phyloP scores from a whole-genome alignment of 2,329 filamentous ascomycete species.

The Rhinocladiella similis region DNA sequence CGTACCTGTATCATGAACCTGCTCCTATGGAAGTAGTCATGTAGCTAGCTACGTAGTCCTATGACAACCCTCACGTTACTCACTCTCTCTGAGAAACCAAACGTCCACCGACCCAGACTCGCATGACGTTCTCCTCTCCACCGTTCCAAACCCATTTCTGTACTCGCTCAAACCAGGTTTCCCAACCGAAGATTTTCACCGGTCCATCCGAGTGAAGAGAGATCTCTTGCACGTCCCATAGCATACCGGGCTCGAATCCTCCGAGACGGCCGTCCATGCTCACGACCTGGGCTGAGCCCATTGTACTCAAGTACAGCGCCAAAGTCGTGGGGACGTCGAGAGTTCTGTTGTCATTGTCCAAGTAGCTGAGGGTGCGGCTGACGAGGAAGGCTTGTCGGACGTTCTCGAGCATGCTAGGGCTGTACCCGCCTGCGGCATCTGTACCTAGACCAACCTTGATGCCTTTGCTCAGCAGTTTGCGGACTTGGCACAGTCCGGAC shows the following conservation, averaged over 20 bases:
- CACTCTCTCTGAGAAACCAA: slow-evolving; percentile 65
- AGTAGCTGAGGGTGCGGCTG: slow-evolving; percentile 67
- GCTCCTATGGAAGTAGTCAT: too few relatives aligned
- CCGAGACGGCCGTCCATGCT: slow-evolving; percentile 72
- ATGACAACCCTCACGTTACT: too few relatives aligned
- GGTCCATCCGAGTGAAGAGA: slow-evolving; percentile 45
- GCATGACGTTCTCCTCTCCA: slow-evolving; percentile 84
- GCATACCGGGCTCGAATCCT: slow-evolving; percentile 79
- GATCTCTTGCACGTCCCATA: slow-evolving; percentile 88
- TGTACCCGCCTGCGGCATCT: slow-evolving; percentile 86
- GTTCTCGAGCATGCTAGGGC: slow-evolving; percentile 74
- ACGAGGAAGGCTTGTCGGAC: slow-evolving; percentile 78
- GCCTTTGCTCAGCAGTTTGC: slow-evolving; percentile 72
- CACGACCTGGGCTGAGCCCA: slow-evolving; percentile 78
- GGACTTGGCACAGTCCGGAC: slow-evolving; percentile 73
- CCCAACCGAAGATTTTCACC: slow-evolving; percentile 88
- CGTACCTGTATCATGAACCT: too few relatives aligned
- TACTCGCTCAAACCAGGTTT: slow-evolving; percentile 80
- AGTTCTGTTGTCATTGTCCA: slow-evolving; percentile 28
- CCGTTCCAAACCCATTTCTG: slow-evolving; percentile 94
- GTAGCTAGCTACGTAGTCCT: too few relatives aligned
- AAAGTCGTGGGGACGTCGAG: slow-evolving; percentile 64
- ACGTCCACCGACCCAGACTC: slow-evolving; percentile 84
- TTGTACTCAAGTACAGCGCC: slow-evolving; percentile 79
- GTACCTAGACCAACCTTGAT: slow-evolving; percentile 84